A percentile compares a stretch with the other conserved stretches of the same genome.
These are phyloP conservation scores for Gloeopeniophorella convolvens DNA, from an alignment of 768 basidiomycete genomes.

Conservation along the genomic window DNA sequence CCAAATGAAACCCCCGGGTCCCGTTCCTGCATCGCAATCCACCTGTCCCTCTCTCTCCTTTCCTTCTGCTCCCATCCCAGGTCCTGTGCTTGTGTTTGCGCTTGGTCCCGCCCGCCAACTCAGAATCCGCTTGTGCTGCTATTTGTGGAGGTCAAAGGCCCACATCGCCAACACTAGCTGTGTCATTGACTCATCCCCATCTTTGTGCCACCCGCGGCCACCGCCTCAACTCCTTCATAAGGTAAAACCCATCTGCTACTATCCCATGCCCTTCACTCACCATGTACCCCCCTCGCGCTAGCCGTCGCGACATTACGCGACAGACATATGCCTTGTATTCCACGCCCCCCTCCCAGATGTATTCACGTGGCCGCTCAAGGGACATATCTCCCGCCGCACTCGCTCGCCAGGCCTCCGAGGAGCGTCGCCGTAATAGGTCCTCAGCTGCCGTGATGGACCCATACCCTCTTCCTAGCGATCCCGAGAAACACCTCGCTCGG, in stretches of 20 bases:
- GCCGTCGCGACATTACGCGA: background rate
- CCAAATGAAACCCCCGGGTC: background rate
- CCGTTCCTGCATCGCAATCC: too few relatives aligned
- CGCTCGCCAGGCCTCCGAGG: conserved; percentile 22
- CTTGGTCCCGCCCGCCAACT: background rate
- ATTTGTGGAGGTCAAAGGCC: too few relatives aligned
- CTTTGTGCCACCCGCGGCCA: background rate
- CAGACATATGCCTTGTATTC: background rate
- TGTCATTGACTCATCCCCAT: background rate
- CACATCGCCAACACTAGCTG: conserved; percentile 2
- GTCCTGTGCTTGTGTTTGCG: background rate
- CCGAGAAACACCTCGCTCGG: conserved; percentile 8
- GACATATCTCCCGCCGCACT: conserved; percentile 19
- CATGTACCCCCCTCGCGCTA: conserved; percentile 1
- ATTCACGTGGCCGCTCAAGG: conserved; percentile 19
- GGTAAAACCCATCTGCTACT: background rate
- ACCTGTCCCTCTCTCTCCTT: background rate
- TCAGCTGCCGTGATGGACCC: conserved; percentile 4
- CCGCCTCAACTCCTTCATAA: background rate
- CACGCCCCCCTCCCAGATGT: background rate
- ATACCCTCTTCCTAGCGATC: conserved; percentile 11
- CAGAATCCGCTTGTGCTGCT: background rate
- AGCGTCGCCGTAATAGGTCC: conserved; percentile 8
- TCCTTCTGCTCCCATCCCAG: background rate
- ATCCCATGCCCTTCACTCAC: background rate